Evolutionary conservation across 352 stramenopile species (phyloP), one percentile per base, ranked within the genome.

Genomic region (Hyaloperonospora brassicae): DNA sequence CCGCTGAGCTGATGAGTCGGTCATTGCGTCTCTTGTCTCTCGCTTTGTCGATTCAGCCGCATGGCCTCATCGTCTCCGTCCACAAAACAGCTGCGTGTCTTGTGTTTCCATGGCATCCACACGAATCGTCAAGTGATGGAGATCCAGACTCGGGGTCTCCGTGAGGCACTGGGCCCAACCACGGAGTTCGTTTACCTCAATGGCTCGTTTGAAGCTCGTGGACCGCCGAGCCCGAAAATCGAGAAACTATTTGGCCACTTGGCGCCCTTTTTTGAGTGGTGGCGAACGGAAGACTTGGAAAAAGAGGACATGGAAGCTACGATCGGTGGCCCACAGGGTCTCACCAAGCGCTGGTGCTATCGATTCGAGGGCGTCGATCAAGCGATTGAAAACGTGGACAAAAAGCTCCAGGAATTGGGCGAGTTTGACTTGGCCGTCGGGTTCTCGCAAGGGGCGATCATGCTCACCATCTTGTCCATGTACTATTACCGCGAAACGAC

Each of bases 151-250:
- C 72, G 69, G 12, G 74, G 73, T 0, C 50, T 92, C 17, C 77
- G 72, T 23, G 57, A 79, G 1, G 75, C 68, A n/a, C 58, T 92
- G 27, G 82, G 76, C 5, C 66, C 73, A 27, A 61, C 66, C 27
- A 67, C 73, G 43, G 82, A 89, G 62, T 89, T 86, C 50, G 62
- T 86, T 41, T 89, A 80, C 47, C 59, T 92, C 25, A 77, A 92
- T 24, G 82, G 61, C 7, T 68, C 70, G 2, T 77, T 78, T 35
- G 55, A 77, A 51, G 71, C 80, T 2, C 72, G 66, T 12, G 84
- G 80, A 0, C 77, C 65, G 13, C 82, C 72, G 11, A 79, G 90
- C 14, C 56, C 73, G 17, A 56, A 69, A 23, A 76, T 93, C 38
- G 61, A 81, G 31, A 25, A 9, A 25, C 21, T n/a, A 14, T 50